Conservation (phyloP, 2,329 filamentous ascomycete species). For the Dothistroma septosporum region DNA sequence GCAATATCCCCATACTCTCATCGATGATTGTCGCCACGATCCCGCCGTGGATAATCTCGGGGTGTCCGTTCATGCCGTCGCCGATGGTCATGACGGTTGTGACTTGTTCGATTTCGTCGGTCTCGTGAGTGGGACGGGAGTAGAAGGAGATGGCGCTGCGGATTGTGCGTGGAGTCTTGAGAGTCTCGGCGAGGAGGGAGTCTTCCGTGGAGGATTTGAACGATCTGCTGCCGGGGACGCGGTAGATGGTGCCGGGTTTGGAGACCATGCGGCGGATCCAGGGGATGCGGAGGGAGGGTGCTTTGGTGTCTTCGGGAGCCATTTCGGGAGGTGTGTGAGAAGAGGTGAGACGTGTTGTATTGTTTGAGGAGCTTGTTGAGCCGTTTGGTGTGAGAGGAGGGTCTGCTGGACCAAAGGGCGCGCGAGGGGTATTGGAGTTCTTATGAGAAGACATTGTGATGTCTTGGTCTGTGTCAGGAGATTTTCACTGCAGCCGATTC, state of each 20-base stretch:
- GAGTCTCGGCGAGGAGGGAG: slow-evolving; percentile 50
- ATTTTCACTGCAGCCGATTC: neutral
- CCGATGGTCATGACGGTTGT: slow-evolving; percentile 45
- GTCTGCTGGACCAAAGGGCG: slow-evolving; percentile 4
- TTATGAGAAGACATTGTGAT: neutral
- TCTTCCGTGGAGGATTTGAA: slow-evolving; percentile 46
- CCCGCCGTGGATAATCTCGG: slow-evolving; percentile 54
- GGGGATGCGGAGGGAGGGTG: slow-evolving; percentile 31
- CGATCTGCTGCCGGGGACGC: slow-evolving; percentile 36
- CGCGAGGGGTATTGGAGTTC: slow-evolving; percentile 1
- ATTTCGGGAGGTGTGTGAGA: slow-evolving; percentile 3
- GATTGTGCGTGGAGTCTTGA: slow-evolving; percentile 51
- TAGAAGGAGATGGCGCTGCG: slow-evolving; percentile 44
- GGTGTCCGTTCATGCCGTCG: slow-evolving; percentile 52
- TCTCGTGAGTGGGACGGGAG: slow-evolving; percentile 33
- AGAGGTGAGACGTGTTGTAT: neutral
- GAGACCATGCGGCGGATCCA: slow-evolving; percentile 31
- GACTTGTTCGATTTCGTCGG: slow-evolving; percentile 31
- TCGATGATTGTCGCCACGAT: slow-evolving; percentile 57
- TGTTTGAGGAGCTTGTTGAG: slow-evolving; percentile 1
- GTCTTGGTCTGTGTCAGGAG: slow-evolving; percentile 2
- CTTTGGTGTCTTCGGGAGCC: slow-evolving; percentile 25
- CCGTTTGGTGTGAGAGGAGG: neutral
- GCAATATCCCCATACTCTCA: slow-evolving; percentile 52
- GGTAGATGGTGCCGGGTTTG: slow-evolving; percentile 38